Evolutionary conservation across 305 asterid species (phyloP), one percentile per base, ranked within the genome.

Genomic region (Rubia tinctorum): DNA sequence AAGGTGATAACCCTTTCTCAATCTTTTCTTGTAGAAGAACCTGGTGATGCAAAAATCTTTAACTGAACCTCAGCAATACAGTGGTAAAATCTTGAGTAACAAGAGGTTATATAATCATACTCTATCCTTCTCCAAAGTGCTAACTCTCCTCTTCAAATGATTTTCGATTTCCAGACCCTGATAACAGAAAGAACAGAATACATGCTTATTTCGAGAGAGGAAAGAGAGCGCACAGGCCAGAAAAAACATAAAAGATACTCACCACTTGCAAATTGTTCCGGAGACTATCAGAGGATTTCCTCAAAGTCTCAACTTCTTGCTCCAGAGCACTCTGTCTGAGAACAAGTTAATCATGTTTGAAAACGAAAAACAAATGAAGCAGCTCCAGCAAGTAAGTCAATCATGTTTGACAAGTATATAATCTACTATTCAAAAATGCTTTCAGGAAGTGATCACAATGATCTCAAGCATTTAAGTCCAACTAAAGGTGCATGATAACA

Each of bases 81-180:
- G 66, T n/a, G 4, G 6, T 47, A 10, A 25, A 49, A n/a, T 23
- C 8, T 8, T 43, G 18, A 25, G 45, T 20, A 22, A 43, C 18
- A 53, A 27, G 30, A 34, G n/a, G 66, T 11, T 22, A 42, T 71
- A 49, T 17, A 25, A 69, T 77, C 91, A 74, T 86, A 95, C 99
- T 62, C 82, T 86, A 80, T 81, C 86, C 85, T 86, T 90, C 87
- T 95, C 89, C 79, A 88, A 71, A 71, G 81, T 73, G 43, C 74
- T 67, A 73, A 90, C 87, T 83, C 81, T 86, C 84, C 88, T 89
- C 92, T 92, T 88, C 85, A 95, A 75, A 86, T 92, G 98, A 74
- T 85, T 87, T 85, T 95, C 99, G 67, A 95, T 84, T 79, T 90
- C 96, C 87, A 95, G 80, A 65, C 99, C 99, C 99, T 95, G 77